Conservation (phyloP, 345 rosid species). For the Ricinus communis region DNA sequence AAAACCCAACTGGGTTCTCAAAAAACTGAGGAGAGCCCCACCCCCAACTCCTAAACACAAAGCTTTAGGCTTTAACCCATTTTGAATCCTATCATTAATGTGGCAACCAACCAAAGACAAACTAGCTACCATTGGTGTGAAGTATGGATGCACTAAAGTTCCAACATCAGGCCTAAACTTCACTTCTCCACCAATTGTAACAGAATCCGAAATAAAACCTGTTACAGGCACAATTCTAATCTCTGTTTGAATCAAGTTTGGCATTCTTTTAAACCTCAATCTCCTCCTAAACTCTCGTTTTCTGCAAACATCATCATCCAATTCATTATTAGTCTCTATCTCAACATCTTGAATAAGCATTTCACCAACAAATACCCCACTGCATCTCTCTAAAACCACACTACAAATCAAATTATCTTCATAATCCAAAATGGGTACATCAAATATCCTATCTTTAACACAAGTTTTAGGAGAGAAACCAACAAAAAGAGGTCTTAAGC, state of each 20-base stretch:
- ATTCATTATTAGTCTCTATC: slow-evolving; percentile 26
- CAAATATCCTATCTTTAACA: slow-evolving; percentile 22
- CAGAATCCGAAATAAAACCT: slow-evolving; percentile 8
- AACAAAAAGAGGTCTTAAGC: slow-evolving; percentile 44
- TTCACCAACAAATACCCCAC: slow-evolving; percentile 64
- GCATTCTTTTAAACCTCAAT: slow-evolving; percentile 85
- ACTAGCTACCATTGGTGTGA: slow-evolving; percentile 76
- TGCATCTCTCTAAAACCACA: slow-evolving; percentile 44
- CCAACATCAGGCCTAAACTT: slow-evolving; percentile 44
- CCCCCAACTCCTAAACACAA: slow-evolving; percentile 88
- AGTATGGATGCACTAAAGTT: slow-evolving; percentile 70
- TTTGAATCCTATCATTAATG: slow-evolving; percentile 24
- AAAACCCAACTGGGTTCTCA: slow-evolving; percentile 53
- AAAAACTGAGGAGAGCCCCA: slow-evolving; percentile 70
- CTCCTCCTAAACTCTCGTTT: slow-evolving; percentile 69
- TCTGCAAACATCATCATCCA: not conserved
- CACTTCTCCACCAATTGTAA: slow-evolving; percentile 31
- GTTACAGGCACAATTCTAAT: slow-evolving; percentile 40
- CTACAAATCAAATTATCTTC: slow-evolving; percentile 59
- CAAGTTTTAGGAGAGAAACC: slow-evolving; percentile 52
- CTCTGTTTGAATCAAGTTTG: slow-evolving; percentile 70
- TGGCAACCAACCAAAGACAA: slow-evolving; percentile 41
- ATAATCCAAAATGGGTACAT: slow-evolving; percentile 52
- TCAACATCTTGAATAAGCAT: slow-evolving; percentile 82
- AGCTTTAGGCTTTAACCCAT: slow-evolving; percentile 48